These are phyloP conservation scores for Ceratobasidium sp. DNA, from an alignment of 1,284 basidiomycete species.

Conservation along the genomic window DNA sequence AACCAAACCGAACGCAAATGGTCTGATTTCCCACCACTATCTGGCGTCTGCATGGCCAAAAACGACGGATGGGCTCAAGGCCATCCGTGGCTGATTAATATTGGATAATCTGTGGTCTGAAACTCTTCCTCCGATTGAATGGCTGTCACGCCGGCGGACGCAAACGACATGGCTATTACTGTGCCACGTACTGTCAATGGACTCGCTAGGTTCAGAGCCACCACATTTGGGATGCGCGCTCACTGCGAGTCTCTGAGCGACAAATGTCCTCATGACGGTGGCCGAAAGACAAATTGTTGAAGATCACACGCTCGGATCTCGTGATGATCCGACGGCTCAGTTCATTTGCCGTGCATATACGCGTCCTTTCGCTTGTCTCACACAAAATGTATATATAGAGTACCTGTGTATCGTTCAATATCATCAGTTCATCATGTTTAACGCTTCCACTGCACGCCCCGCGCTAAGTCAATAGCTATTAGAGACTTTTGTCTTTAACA, in stretches of 20 bases:
- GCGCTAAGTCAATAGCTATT: too few relatives aligned
- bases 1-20: background rate
- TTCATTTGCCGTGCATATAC: too few relatives aligned
- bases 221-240: conserved; percentile 3
- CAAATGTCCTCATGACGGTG: background rate
- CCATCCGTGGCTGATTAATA: background rate
- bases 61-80: background rate
- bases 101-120: background rate
- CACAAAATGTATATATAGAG: too few relatives aligned
- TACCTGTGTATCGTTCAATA: too few relatives aligned
- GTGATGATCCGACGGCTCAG: too few relatives aligned
- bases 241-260: background rate
- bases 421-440: too few relatives aligned
- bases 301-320: too few relatives aligned
- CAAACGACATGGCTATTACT: background rate
- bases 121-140: background rate
- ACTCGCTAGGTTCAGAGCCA: conserved; percentile 3
- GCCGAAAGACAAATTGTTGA: background rate
- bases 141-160: background rate
- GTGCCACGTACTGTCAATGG: background rate
- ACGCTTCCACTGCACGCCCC: too few relatives aligned
- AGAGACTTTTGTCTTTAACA: too few relatives aligned
- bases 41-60: background rate
- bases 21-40: background rate
- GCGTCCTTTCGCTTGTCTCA: too few relatives aligned